Percentiles rank a stretch among this genome's conserved stretches.
Conservation (phyloP, 495 filamentous ascomycete species). For the Hyaloscypha hepaticicola region DNA sequence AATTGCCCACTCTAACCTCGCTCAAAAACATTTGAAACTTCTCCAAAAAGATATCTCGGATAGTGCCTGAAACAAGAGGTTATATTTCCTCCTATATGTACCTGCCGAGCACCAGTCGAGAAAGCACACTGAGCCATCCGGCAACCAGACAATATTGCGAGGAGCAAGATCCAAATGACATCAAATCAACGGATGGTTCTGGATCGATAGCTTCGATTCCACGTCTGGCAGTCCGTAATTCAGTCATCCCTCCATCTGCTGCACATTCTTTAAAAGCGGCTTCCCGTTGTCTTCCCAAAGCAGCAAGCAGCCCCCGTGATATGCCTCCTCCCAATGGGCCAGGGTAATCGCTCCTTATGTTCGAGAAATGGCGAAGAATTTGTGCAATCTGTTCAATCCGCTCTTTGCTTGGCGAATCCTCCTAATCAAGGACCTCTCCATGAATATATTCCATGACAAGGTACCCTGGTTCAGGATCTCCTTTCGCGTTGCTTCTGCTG, state of each 20-base stretch:
- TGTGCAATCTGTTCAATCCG: conserved; percentile 25
- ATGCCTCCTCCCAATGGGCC: conserved; percentile 17
- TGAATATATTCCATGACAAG: conserved; percentile 39
- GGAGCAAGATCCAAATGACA: conserved; percentile 31
- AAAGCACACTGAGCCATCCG: conserved; percentile 17
- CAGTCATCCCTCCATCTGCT: conserved; percentile 20
- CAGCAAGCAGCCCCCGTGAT: not conserved
- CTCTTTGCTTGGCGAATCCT: conserved; percentile 21
- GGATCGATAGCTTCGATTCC: conserved; percentile 2
- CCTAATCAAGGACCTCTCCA: conserved; percentile 31
- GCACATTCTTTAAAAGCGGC: not conserved
- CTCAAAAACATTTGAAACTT: too few relatives aligned
- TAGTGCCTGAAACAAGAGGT: not conserved
- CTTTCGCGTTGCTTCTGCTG: not conserved
- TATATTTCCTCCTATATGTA: not conserved
- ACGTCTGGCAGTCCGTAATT: conserved; percentile 12
- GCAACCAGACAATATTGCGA: conserved; percentile 27
- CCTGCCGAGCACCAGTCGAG: conserved; percentile 32
- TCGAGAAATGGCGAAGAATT: conserved; percentile 34
- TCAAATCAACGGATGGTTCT: conserved; percentile 20
- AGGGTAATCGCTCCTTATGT: conserved; percentile 21
- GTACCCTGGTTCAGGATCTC: conserved; percentile 31
- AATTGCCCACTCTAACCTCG: too few relatives aligned
- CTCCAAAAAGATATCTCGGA: too few relatives aligned
- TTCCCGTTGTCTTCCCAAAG: conserved; percentile 13